Evolutionary conservation across 2,329 filamentous ascomycete genomes (phyloP), one percentile per base, ranked within the genome.

Genomic region (Pseudovirgaria hyperparasitica): DNA sequence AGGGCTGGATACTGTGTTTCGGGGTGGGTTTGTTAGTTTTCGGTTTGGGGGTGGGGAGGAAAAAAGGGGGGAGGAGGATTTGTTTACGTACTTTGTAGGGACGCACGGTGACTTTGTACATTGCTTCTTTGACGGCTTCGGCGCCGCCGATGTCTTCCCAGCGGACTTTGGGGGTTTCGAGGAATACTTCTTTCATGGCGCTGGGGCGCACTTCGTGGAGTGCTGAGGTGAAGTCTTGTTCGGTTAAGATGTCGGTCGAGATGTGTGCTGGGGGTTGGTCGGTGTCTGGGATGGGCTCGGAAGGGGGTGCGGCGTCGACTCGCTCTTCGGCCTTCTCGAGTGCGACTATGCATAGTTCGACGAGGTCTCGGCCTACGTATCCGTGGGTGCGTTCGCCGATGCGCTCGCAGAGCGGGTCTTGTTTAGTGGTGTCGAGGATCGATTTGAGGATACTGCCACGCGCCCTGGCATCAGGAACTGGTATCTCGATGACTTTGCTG

Each of bases 101-200:
- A 39, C 70, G 64, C 31, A 71, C 62, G 9, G 72, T 63, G 10
- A 70, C 68, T 31, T 67, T 58, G 36, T 67, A 63, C 15, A 77
- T 60, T 19, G 60, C 58, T 30, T 55, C 14, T 46, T 92, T 92
- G 35, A 92, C 72, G 21, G 69, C 63, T 23, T 78, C 70, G 36
- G 92, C 81, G 1, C 87, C 87, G 33, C 84, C 86, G 27, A 96
- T 87, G 43, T 94, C 82, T 25, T 68, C 64, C 85, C 85, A 96
- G 50, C 68, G 70, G 16, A 92, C 76, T 9, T 80, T 85, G 0
- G 85, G 86, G 6, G 82, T 86, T 45, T 92, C 82, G 24, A 94
- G 65, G 46, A 90, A 82, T 29, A 93, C 75, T 45, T 92, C 85
- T 38, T 82, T 76, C 71, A 96, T 87, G 4, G 84, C 82, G 1